Evolutionary conservation across 805 yeast genomes (phyloP).

Genomic region (Candida awuae): DNA sequence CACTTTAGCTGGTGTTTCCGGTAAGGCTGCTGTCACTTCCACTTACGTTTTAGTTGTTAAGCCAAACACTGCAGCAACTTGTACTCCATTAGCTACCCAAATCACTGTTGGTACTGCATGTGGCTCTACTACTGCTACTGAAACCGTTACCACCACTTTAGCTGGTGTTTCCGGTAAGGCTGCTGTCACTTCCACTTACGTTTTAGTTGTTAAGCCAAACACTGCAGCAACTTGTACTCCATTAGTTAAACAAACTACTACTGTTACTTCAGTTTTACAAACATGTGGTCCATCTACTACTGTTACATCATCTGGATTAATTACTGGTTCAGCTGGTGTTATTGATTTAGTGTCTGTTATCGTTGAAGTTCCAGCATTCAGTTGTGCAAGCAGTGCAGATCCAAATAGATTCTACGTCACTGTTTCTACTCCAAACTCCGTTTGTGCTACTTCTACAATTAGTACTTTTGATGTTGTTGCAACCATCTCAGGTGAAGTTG

Average conservation of each 20-base stretch:
- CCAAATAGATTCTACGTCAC: not conserved
- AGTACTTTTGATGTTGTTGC: not conserved
- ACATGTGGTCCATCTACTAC: slow-evolving; percentile 2
- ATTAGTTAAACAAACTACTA: slow-evolving; percentile 1
- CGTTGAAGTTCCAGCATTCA: slow-evolving; percentile 6
- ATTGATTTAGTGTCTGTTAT: slow-evolving; percentile 1
- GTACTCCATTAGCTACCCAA: not conserved
- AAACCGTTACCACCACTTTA: slow-evolving; percentile 1
- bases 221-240: not conserved
- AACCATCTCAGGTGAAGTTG: not conserved
- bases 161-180: not conserved
- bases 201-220: not conserved
- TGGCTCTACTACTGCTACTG: not conserved
- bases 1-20: slow-evolving; percentile 1
- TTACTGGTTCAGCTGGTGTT: not conserved
- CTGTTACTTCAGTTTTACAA: slow-evolving; percentile 2
- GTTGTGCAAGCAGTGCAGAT: not conserved
- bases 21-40: not conserved
- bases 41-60: slow-evolving; percentile 2
- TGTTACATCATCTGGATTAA: not conserved
- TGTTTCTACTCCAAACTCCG: not conserved
- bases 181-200: slow-evolving; percentile 4
- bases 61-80: slow-evolving; percentile 1
- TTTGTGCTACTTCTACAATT: slow-evolving; percentile 3
- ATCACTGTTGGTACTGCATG: not conserved